Conservation (phyloP, 2,329 filamentous ascomycete genomes). For the Pseudogymnoascus pannorum region DNA sequence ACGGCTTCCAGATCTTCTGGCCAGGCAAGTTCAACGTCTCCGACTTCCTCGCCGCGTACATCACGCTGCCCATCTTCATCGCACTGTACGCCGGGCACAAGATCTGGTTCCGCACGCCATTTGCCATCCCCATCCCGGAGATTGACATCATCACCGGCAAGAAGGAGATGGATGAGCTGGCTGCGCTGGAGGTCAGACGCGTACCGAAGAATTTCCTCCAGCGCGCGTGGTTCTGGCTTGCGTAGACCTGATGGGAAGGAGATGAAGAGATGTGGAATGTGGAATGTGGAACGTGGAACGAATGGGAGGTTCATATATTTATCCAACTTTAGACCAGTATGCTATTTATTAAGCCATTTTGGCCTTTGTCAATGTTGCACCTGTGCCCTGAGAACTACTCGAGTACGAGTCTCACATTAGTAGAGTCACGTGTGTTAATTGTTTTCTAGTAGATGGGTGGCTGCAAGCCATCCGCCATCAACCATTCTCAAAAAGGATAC, state of each 20-base stretch:
- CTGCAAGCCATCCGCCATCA: background rate
- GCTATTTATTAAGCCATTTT: slow-evolving; percentile 9
- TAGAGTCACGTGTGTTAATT: background rate
- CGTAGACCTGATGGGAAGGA: slow-evolving; percentile 25
- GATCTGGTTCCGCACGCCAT: slow-evolving; percentile 38
- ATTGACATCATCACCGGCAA: slow-evolving; percentile 52
- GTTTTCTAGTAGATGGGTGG: background rate
- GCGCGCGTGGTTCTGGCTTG: slow-evolving; percentile 51
- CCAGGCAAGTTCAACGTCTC: slow-evolving; percentile 53
- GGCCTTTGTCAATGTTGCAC: background rate
- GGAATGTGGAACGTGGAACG: background rate
- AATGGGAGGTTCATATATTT: background rate
- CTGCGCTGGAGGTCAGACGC: slow-evolving; percentile 41
- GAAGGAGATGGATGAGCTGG: slow-evolving; percentile 48
- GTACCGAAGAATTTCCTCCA: slow-evolving; percentile 44
- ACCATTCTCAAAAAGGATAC: background rate
- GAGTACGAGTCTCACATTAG: background rate
- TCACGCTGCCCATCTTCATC: slow-evolving; percentile 56
- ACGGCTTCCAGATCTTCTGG: slow-evolving; percentile 70
- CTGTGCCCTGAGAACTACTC: background rate
- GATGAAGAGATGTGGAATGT: background rate
- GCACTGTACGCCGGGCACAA: slow-evolving; percentile 56
- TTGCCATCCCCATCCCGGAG: slow-evolving; percentile 37
- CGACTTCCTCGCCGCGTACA: slow-evolving; percentile 58
- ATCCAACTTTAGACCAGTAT: slow-evolving; percentile 8